Base-by-base conservation (phyloP, 2,329 filamentous ascomycete genomes). In the Thelonectria olida region DNA sequence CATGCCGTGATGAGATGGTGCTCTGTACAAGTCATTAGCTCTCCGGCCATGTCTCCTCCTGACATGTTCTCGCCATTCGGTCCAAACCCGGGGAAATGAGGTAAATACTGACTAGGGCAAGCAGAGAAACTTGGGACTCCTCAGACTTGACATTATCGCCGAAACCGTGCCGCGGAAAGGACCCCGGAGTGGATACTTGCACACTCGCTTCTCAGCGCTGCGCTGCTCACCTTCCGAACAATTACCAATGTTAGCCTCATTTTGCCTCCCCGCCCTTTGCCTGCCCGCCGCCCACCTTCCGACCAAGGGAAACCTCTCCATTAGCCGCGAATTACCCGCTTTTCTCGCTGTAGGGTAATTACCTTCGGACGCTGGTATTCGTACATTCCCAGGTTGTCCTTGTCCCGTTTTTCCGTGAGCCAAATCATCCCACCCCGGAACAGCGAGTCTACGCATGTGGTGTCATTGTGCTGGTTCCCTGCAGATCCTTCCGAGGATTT, bases 181-280 rank as follows among this genome's bases (percentile, higher is more conserved):
- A 31, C 4, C 39, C 39, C 39, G 5, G 39, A 10, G 39, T 39
- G 38, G 38, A 17, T 39, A 39, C 38, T 3, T 12, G n/a, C 17
- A 12, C 19, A 42, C 8, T 42, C 17, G 36, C 15, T 39, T 17
- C 36, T 15, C n/a, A 5, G n/a, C 10, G 9, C 7, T 4, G 4
- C 3, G 28, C 3, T 12, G 6, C 7, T 8, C 28, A 4, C 13
- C 28, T 4, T 13, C n/a, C 5, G n/a, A 39, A 39, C 9, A 31
- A 31, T 31, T 31, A 31, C 13, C 13, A 39, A 39, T 34, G 15
- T 44, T 53, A 41, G 39, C 19, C 39, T 53, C 28, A 31, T 12
- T 31, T 20, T 39, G 15, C 36, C 7, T 20, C 51, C 51, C 51
- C 51, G 51, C 51, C 51, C 19, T 54, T 54, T 54, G 51, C 51